Base-by-base conservation (phyloP, 163 green algal species). In the Prototheca wickerhamii region DNA sequence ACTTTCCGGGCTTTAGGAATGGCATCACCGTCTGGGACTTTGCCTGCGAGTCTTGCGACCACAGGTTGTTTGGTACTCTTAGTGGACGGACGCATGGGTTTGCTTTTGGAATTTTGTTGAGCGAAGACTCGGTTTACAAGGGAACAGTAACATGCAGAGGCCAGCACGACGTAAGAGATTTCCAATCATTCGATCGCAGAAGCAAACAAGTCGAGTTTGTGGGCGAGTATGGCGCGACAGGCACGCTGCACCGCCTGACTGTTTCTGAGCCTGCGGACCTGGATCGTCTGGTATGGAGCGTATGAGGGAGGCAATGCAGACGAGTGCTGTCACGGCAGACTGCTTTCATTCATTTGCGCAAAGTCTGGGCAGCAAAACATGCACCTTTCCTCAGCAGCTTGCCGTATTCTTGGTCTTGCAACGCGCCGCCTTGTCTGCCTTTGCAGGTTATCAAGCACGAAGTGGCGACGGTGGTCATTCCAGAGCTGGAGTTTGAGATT, bases 401-500 rank as follows among this genome's bases (percentile, higher is more conserved):
- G n/a, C n/a, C n/a, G n/a, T n/a, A n/a, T n/a, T n/a, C n/a, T n/a
- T n/a, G n/a, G n/a, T n/a, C n/a, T n/a, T n/a, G n/a, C n/a, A n/a
- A n/a, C 12, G 49, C 49, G 1, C 49, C 49, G 49, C 49, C 15
- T 30, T 10, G n/a, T 30, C 26, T 76, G 70, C 12, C 15, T 46
- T 20, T 64, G 32, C 76, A 86, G 63, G 68, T 89, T 25, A 76
- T 89, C 28, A 87, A 87, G 62, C 76, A 77, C 10, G 80, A 89
- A 44, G 53, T 20, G 8, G 82, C 82, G 3, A 80, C 75, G 2
- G 60, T 82, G n/a, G 69, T 21, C n/a, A 65, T 90, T 4, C 83
- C 83, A 20, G 84, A 90, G 64, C 66, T 90, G 25, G 83, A 90
- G 60, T 86, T 90, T 64, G 84, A 90, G 67, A 85, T 90, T 26